Evolutionary conservation across 495 filamentous ascomycete genomes (phyloP).

Genomic region (Collariella sp.): DNA sequence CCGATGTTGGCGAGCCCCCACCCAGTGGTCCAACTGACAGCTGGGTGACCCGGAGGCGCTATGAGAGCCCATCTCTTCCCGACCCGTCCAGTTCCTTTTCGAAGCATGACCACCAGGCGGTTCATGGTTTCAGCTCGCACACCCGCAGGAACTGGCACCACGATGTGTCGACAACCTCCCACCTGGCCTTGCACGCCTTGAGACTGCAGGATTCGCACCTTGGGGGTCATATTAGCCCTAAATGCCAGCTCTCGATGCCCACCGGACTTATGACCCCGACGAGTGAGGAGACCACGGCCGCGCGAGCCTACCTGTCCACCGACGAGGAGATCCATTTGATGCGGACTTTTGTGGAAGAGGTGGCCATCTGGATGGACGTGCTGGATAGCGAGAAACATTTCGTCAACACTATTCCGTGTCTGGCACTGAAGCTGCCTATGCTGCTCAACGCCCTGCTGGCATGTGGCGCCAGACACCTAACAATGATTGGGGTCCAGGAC

Average conservation of each 20-base stretch:
- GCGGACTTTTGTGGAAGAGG: slow-evolving; percentile 85
- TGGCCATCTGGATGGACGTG: slow-evolving; percentile 90
- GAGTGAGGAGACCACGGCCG: slow-evolving; percentile 35
- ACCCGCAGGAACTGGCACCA: slow-evolving; percentile 18
- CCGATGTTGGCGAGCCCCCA: no score
- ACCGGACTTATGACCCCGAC: slow-evolving; percentile 44
- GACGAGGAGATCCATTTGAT: slow-evolving; percentile 76
- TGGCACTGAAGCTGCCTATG: slow-evolving; percentile 77
- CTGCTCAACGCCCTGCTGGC: slow-evolving; percentile 86
- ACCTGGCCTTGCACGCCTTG: slow-evolving; percentile 21
- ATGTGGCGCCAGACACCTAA: slow-evolving; percentile 77
- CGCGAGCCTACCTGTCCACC: slow-evolving; percentile 52
- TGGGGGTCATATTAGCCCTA: slow-evolving; percentile 14
- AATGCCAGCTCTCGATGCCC: slow-evolving; percentile 16
- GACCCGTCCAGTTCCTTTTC: slow-evolving; percentile 1
- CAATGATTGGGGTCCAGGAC: slow-evolving; percentile 58
- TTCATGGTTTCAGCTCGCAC: slow-evolving; percentile 23
- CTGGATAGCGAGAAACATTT: slow-evolving; percentile 88
- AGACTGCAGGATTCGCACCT: slow-evolving; percentile 2
- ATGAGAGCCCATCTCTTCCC: not conserved
- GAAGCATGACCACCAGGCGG: slow-evolving; percentile 18
- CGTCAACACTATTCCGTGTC: slow-evolving; percentile 68
- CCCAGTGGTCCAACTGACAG: no score
- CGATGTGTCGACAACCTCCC: slow-evolving; percentile 25
- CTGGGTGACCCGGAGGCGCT: not conserved